phyloP scores from a whole-genome alignment of 495 filamentous ascomycete species.

The Copromyces sp. region DNA sequence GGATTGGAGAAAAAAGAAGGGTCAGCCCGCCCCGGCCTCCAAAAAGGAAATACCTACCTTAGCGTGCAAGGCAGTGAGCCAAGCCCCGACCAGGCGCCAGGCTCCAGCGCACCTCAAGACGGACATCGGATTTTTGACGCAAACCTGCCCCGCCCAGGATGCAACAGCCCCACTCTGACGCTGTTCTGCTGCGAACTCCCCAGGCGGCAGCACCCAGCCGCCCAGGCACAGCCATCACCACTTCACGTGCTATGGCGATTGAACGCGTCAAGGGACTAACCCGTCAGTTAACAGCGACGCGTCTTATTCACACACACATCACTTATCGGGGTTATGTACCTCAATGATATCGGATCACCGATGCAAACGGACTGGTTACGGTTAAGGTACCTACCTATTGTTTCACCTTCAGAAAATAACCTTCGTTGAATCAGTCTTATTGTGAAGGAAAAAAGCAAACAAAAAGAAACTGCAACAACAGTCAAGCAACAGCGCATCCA shows the following conservation, averaged over 20 bases:
- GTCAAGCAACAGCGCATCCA: neutral
- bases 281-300: constrained; percentile 1
- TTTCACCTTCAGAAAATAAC: neutral
- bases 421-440: neutral
- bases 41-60: neutral
- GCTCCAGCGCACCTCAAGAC: neutral
- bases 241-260: constrained; percentile 15
- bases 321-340: neutral
- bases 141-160: neutral
- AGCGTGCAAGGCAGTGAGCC: neutral
- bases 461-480: neutral
- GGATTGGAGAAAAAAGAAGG: neutral
- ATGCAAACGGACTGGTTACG: neutral
- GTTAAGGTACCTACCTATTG: neutral
- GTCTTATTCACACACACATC: neutral
- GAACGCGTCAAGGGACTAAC: constrained; percentile 3
- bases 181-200: neutral
- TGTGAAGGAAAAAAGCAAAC: neutral
- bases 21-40: neutral
- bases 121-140: neutral
- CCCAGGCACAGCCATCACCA: neutral
- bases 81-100: neutral
- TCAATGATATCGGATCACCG: neutral
- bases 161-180: constrained; percentile 1
- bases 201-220: neutral